Percentiles rank a stretch among this genome's conserved stretches.
These are phyloP conservation scores for Cyclanthera cordifolia DNA, from an alignment of 306 rosid species.

Conservation along the genomic window DNA sequence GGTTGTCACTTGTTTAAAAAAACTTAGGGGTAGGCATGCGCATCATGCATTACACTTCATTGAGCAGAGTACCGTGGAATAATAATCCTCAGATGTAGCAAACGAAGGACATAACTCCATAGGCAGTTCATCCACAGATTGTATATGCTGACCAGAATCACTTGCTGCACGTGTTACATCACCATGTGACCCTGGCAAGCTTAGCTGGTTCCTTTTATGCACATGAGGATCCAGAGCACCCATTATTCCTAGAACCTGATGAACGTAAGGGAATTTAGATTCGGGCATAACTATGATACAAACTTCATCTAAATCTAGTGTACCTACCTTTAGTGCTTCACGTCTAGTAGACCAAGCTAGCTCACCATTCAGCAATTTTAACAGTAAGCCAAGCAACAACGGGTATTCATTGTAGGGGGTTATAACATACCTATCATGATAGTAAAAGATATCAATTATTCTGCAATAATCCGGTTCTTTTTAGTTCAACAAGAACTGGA, in stretches of 20 bases:
- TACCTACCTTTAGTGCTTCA: slow-evolving; percentile 78
- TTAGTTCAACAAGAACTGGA: too few species aligned
- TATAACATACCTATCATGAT: slow-evolving; percentile 67
- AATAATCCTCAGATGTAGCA: slow-evolving; percentile 89
- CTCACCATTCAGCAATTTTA: slow-evolving; percentile 88
- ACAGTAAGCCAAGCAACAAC: slow-evolving; percentile 65
- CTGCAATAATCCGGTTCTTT: not conserved
- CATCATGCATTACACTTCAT: not conserved
- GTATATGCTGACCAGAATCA: slow-evolving; percentile 88
- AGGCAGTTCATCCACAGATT: slow-evolving; percentile 77
- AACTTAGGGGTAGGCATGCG: not conserved
- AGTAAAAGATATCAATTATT: slow-evolving; percentile 5
- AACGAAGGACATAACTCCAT: slow-evolving; percentile 89
- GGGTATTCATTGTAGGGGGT: slow-evolving; percentile 94
- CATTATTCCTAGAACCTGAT: slow-evolving; percentile 88
- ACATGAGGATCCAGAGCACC: slow-evolving; percentile 97
- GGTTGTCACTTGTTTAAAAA: too few species aligned
- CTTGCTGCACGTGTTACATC: slow-evolving; percentile 67
- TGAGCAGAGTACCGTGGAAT: slow-evolving; percentile 55
- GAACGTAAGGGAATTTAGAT: slow-evolving; percentile 13
- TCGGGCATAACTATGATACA: not conserved
- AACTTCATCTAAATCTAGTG: slow-evolving; percentile 14
- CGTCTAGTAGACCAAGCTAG: slow-evolving; percentile 98
- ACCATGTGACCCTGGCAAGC: slow-evolving; percentile 73
- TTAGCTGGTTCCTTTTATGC: slow-evolving; percentile 71